Evolutionary conservation across 495 filamentous ascomycete species (phyloP).

Genomic region (Penicillium malachiteum): DNA sequence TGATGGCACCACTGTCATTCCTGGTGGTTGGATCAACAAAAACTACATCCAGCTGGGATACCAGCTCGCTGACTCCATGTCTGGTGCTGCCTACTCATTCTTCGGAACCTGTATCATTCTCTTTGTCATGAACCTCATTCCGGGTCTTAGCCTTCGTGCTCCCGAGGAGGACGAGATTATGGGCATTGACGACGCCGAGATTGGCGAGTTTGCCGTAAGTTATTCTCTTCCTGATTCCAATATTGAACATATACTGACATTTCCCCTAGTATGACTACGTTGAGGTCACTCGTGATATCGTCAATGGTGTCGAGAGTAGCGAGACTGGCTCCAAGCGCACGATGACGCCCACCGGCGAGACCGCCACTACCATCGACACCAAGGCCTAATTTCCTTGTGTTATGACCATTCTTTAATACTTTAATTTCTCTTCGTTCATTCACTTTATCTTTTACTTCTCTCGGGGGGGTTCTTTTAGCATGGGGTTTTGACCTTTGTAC

Average conservation of each 20-base stretch:
- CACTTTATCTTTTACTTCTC: background rate
- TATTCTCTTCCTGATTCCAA: background rate
- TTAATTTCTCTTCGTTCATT: background rate
- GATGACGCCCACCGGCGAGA: conserved; percentile 25
- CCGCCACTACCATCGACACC: conserved; percentile 20
- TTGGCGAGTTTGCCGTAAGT: conserved; percentile 89
- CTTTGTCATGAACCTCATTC: conserved; percentile 83
- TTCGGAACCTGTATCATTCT: conserved; percentile 81
- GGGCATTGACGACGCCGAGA: conserved; percentile 92
- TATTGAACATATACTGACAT: conserved; percentile 2
- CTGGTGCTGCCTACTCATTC: conserved; percentile 86
- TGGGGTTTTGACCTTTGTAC: conserved; percentile 1
- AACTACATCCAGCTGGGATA: conserved; percentile 87
- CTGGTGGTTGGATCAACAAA: conserved; percentile 88
- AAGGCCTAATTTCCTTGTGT: conserved; percentile 28
- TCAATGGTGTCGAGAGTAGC: conserved; percentile 54
- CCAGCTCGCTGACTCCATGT: conserved; percentile 83
- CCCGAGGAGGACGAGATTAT: conserved; percentile 83
- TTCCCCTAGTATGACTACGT: conserved; percentile 81
- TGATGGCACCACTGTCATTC: conserved; percentile 69
- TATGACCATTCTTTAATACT: conserved; percentile 6
- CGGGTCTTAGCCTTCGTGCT: conserved; percentile 77
- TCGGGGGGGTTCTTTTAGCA: conserved; percentile 4
- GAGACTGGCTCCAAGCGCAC: conserved; percentile 38
- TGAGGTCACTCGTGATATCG: conserved; percentile 82